A percentile compares a stretch with the other conserved stretches of the same genome.
Conservation (phyloP, 2,329 filamentous ascomycete genomes). For the Truncatella angustata region DNA sequence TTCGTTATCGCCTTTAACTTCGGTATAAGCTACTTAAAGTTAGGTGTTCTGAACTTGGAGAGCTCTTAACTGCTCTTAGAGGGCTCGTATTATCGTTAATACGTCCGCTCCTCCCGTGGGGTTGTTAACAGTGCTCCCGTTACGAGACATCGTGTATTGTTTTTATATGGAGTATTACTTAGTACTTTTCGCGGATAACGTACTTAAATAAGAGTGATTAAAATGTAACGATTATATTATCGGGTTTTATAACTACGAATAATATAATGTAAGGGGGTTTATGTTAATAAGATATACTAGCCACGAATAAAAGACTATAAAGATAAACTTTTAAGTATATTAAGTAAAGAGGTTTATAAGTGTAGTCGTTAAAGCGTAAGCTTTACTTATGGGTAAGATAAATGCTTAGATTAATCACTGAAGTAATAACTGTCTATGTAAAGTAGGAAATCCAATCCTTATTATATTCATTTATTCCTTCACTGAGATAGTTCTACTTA, state of each 20-base stretch:
- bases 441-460: too few species aligned
- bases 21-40: not conserved
- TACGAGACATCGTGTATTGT: not conserved
- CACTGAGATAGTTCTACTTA: too few species aligned
- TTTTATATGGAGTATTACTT: not conserved
- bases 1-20: not conserved
- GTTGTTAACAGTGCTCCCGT: not conserved
- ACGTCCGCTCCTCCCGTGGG: not conserved
- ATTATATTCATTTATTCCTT: too few species aligned
- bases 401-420: too few species aligned
- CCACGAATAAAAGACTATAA: too few species aligned
- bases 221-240: constrained; percentile 4
- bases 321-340: too few species aligned
- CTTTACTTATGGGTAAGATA: not conserved
- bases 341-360: not conserved
- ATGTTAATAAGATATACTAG: not conserved
- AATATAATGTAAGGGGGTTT: not conserved
- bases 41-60: not conserved
- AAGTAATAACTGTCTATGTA: too few species aligned
- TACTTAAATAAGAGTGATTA: constrained; percentile 2
- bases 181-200: not conserved
- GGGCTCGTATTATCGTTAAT: not conserved
- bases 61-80: not conserved
- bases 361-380: not conserved
- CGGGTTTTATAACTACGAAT: not conserved